Percentiles rank a stretch among this genome's conserved stretches.
phyloP scores from a whole-genome alignment of 2,329 filamentous ascomycete genomes.

The Penicillium capsulatum region DNA sequence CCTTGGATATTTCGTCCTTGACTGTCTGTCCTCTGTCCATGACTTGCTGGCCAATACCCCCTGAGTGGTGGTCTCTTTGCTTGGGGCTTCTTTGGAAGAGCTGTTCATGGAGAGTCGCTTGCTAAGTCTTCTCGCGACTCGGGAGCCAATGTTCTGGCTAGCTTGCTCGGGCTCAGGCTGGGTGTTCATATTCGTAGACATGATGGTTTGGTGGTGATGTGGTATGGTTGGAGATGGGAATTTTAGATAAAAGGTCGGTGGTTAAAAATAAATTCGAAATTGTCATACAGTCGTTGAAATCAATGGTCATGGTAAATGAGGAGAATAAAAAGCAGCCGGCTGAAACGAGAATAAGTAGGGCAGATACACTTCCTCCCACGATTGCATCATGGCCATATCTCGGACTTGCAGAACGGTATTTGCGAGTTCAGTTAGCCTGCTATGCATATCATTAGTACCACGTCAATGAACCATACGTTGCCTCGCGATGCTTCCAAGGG shows the following conservation, averaged over 20 bases:
- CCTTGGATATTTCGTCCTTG: constrained; percentile 11
- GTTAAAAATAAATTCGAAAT: constrained; percentile 7
- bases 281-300: constrained; percentile 20
- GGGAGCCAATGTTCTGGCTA: constrained; percentile 12
- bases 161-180: constrained; percentile 10
- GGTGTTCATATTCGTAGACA: constrained; percentile 13
- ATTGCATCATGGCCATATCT: constrained; percentile 22
- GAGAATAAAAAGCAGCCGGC: neutral
- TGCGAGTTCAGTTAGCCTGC: too few relatives aligned
- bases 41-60: constrained; percentile 6
- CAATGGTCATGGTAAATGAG: constrained; percentile 6
- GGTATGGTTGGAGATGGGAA: neutral
- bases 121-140: constrained; percentile 17
- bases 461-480: constrained; percentile 3
- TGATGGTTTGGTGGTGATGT: constrained; percentile 5
- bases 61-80: constrained; percentile 6
- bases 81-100: constrained; percentile 12
- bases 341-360: constrained; percentile 13
- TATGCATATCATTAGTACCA: constrained; percentile 1
- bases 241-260: neutral
- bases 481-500: constrained; percentile 7
- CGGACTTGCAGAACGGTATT: constrained; percentile 4
- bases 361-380: neutral
- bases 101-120: constrained; percentile 12
- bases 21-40: constrained; percentile 6